These are phyloP conservation scores for Bondarzewia mesenterica DNA, from an alignment of 1,284 basidiomycete genomes.

Conservation along the genomic window DNA sequence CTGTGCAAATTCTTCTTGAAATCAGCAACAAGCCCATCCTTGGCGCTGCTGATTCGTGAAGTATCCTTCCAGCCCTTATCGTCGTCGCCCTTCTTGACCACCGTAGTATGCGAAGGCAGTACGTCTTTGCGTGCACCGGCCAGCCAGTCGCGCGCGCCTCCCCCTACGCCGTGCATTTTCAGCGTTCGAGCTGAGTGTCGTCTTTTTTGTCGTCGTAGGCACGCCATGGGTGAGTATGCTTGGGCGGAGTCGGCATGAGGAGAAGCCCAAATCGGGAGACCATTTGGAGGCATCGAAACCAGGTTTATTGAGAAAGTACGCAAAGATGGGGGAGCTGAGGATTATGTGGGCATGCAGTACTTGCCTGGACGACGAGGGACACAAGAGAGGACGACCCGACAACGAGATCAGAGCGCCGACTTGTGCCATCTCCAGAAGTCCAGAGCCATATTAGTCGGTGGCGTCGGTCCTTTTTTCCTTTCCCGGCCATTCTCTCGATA, in stretches of 20 bases:
- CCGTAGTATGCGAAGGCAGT: conserved; percentile 4
- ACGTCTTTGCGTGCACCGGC: conserved; percentile 4
- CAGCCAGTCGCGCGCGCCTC: conserved; percentile 5
- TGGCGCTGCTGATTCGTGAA: neutral
- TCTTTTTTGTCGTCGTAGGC: conserved; percentile 11
- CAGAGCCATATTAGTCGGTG: neutral
- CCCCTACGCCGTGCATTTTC: conserved; percentile 3
- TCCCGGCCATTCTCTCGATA: too few species aligned
- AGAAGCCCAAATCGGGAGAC: neutral
- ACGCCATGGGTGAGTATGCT: conserved; percentile 8
- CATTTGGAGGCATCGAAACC: neutral
- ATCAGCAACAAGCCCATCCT: neutral
- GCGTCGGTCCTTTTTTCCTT: neutral
- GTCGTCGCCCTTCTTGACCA: neutral
- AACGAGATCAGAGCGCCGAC: too few species aligned
- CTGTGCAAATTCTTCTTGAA: conserved; percentile 8
- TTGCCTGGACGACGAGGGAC: too few species aligned
- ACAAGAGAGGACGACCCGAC: too few species aligned
- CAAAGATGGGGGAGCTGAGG: neutral
- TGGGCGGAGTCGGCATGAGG: neutral
- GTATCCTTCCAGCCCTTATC: conserved; percentile 1
- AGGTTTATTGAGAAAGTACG: neutral
- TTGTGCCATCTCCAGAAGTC: neutral
- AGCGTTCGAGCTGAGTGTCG: conserved; percentile 11
- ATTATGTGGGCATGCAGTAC: neutral